phyloP scores from a whole-genome alignment of 2,329 filamentous ascomycete genomes.

The Scolecobasidium constrictum region DNA sequence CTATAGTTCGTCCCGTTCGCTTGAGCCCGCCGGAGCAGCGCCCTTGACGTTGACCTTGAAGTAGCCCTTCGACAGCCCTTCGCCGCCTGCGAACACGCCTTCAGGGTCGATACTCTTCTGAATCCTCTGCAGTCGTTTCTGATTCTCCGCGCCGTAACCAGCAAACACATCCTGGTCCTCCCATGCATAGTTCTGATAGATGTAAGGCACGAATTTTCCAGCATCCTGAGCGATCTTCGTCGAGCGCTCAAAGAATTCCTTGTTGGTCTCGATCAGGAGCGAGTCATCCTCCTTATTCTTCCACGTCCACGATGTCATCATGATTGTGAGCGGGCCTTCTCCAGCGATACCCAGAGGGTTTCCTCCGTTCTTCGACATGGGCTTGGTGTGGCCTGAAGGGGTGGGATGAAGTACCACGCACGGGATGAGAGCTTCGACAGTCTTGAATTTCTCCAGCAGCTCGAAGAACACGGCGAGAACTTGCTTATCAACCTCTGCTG shows the following conservation, averaged over 20 bases:
- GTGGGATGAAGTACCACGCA: neutral
- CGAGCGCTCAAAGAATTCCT: neutral
- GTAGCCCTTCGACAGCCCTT: neutral
- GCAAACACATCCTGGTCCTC: constrained; percentile 30
- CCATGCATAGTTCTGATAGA: constrained; percentile 39
- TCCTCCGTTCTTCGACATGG: constrained; percentile 1
- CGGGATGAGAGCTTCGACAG: neutral
- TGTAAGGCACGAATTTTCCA: constrained; percentile 22
- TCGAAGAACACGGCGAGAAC: neutral
- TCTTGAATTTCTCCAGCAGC: neutral
- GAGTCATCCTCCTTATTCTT: constrained; percentile 2
- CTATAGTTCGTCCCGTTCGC: too few species aligned
- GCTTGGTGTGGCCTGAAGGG: neutral
- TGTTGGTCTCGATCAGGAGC: neutral
- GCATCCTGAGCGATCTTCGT: constrained; percentile 6
- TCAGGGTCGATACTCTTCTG: constrained; percentile 29
- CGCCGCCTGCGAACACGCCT: constrained; percentile 23
- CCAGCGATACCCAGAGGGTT: constrained; percentile 2
- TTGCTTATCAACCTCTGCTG: constrained; percentile 5
- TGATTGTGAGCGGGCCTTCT: constrained; percentile 3
- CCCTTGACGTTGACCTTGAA: neutral
- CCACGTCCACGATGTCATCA: neutral
- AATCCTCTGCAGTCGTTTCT: constrained; percentile 22
- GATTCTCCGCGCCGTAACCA: constrained; percentile 30
- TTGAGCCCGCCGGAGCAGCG: too few species aligned